phyloP scores from a whole-genome alignment of 176 grass and related monocot species.

The Tillandsia leiboldiana region DNA sequence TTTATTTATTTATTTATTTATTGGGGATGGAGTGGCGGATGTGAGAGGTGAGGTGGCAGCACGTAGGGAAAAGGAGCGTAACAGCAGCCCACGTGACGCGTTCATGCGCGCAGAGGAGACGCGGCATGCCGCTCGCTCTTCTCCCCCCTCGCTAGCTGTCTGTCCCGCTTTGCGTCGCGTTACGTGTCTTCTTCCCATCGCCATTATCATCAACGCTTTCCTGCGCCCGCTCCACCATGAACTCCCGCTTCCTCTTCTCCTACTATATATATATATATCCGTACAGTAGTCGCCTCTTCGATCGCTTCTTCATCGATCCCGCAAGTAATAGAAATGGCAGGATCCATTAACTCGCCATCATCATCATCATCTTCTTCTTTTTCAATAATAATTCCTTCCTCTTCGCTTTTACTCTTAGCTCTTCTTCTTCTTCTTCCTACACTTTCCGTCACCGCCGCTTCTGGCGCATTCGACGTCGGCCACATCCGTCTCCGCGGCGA shows the following conservation, averaged over 20 bases:
- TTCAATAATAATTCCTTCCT: too few species aligned
- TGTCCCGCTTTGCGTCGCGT: not conserved
- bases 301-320: too few species aligned
- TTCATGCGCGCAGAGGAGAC: not conserved
- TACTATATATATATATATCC: not conserved
- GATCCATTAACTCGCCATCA: too few species aligned
- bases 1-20: too few species aligned
- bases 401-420: not conserved
- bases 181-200: conserved; percentile 2
- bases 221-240: not conserved
- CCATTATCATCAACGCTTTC: not conserved
- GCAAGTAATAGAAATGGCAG: too few species aligned
- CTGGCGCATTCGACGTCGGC: not conserved
- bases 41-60: too few species aligned
- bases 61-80: too few species aligned
- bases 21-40: too few species aligned
- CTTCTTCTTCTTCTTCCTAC: not conserved
- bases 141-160: too few species aligned
- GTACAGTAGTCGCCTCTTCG: too few species aligned
- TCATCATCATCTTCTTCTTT: too few species aligned
- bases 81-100: not conserved
- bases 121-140: not conserved
- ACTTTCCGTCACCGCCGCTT: not conserved
- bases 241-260: not conserved
- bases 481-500: not conserved